Percentiles rank a stretch among this genome's conserved stretches.
Evolutionary conservation across 257 asterid genomes (phyloP).

Genomic region (Mitragyna speciosa): DNA sequence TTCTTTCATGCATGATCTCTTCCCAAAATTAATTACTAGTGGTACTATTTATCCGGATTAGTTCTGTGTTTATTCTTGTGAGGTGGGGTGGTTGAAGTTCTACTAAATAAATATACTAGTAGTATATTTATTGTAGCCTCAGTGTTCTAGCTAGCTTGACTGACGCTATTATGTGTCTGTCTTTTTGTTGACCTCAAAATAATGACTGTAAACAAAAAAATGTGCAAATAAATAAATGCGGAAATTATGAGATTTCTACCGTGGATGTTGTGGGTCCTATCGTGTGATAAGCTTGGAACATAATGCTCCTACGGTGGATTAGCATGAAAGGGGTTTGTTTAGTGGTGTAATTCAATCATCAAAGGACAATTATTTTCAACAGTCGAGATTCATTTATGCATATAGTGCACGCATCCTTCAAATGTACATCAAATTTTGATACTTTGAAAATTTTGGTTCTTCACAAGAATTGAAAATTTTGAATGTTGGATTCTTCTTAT

Average conservation of each 20-base stretch:
- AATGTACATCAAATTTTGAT: no score
- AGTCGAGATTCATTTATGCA: no score
- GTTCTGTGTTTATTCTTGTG: constrained; percentile 40
- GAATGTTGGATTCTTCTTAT: no score
- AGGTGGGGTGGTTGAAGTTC: constrained; percentile 65
- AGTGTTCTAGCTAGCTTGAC: constrained; percentile 60
- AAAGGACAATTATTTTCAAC: neutral
- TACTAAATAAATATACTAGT: constrained; percentile 38
- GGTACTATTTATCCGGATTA: constrained; percentile 22
- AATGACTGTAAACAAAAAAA: constrained; percentile 13
- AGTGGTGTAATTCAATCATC: neutral
- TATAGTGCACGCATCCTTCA: no score
- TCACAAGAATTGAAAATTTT: no score
- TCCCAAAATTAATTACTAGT: neutral
- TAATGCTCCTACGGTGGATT: neutral
- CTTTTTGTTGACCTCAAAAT: constrained; percentile 35
- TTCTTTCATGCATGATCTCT: neutral
- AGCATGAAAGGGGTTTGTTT: no score
- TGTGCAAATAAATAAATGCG: neutral
- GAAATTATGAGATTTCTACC: neutral
- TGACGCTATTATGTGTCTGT: constrained; percentile 28
- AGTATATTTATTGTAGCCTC: constrained; percentile 48
- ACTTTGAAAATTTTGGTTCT: no score
- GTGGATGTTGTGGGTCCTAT: constrained; percentile 23
- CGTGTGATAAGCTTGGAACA: neutral